Evolutionary conservation across 2,329 filamentous ascomycete genomes (phyloP).

Genomic region (Colletotrichum sp.): DNA sequence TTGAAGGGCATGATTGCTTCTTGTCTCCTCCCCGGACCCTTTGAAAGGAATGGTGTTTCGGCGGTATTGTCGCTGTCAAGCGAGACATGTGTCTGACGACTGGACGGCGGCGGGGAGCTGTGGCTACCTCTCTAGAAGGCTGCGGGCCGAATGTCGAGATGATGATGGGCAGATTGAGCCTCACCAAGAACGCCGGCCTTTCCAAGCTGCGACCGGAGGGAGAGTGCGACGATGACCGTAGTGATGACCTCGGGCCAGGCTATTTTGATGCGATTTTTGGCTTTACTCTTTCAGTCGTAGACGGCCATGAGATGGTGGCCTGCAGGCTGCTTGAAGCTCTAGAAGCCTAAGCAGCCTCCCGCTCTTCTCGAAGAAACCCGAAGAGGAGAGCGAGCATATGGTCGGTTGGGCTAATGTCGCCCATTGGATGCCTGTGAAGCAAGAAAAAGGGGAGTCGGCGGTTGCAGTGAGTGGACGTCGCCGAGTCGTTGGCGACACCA

Average conservation of each 20-base stretch:
- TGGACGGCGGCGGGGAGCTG: background rate
- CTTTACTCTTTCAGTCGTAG: background rate
- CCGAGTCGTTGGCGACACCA: background rate
- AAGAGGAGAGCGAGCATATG: background rate
- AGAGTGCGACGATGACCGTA: background rate
- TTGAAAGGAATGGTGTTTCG: background rate
- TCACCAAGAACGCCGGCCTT: background rate
- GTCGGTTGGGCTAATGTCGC: background rate
- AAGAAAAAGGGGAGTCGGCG: background rate
- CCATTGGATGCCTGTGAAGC: background rate
- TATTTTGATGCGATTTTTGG: slow-evolving; percentile 1
- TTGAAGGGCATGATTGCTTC: background rate
- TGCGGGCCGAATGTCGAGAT: slow-evolving; percentile 9
- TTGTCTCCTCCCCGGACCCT: background rate
- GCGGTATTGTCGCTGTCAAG: background rate
- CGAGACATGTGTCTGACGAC: background rate
- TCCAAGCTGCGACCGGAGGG: background rate
- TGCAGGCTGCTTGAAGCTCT: background rate
- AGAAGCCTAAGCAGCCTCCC: background rate
- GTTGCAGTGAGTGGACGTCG: background rate
- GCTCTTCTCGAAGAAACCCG: slow-evolving; percentile 3
- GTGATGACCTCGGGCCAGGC: background rate
- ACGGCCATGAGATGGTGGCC: background rate
- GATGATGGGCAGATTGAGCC: slow-evolving; percentile 6
- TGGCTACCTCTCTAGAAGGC: background rate